These are phyloP conservation scores for Pezicula carpinea DNA, from an alignment of 2,329 filamentous ascomycete genomes.

Conservation along the genomic window DNA sequence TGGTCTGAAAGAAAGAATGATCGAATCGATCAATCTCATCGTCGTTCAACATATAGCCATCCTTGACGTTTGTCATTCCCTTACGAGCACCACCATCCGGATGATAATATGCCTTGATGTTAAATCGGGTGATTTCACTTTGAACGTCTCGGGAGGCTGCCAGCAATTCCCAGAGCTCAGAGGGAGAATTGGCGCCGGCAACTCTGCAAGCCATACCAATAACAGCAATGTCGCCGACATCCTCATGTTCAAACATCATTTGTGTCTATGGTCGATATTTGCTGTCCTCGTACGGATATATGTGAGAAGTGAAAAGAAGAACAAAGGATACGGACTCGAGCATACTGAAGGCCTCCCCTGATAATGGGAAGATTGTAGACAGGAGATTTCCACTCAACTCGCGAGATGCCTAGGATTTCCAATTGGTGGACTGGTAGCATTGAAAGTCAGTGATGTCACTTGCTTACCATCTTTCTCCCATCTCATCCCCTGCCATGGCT, in stretches of 20 bases:
- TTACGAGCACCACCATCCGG: conserved; percentile 35
- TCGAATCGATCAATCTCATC: conserved; percentile 31
- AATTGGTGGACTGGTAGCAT: too few relatives aligned
- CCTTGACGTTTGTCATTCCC: conserved; percentile 33
- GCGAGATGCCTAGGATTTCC: too few relatives aligned
- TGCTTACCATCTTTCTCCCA: too few relatives aligned
- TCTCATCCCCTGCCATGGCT: too few relatives aligned
- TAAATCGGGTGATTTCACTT: conserved; percentile 37
- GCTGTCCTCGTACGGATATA: too few relatives aligned
- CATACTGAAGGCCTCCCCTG: too few relatives aligned
- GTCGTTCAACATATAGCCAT: conserved; percentile 4
- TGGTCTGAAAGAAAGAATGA: conserved; percentile 34
- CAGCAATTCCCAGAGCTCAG: conserved; percentile 43
- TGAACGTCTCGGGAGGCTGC: conserved; percentile 39
- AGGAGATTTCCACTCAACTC: too few relatives aligned
- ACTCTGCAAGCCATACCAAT: conserved; percentile 34
- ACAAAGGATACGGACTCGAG: too few relatives aligned
- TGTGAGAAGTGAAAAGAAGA: too few relatives aligned
- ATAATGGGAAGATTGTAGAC: too few relatives aligned
- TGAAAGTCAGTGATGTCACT: too few relatives aligned
- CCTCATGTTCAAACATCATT: neutral
- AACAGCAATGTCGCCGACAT: conserved; percentile 21
- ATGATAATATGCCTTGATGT: conserved; percentile 47
- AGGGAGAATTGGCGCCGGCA: conserved; percentile 34
- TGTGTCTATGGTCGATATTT: too few relatives aligned